Evolutionary conservation across 768 basidiomycete genomes (phyloP).

Genomic region (Lactarius trivialis): DNA sequence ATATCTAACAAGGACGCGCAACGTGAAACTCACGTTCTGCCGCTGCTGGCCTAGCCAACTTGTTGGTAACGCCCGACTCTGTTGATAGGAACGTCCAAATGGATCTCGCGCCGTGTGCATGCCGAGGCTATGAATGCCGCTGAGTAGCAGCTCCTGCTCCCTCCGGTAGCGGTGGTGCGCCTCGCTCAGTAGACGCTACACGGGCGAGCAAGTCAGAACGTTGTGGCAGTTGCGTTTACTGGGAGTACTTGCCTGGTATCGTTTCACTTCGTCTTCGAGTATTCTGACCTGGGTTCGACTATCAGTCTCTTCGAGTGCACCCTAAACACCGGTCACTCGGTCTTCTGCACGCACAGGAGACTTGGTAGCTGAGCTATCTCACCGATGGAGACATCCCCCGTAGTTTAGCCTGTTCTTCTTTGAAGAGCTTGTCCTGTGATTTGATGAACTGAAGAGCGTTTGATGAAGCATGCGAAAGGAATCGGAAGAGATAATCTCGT

Average conservation of each 20-base stretch:
- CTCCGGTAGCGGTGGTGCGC: slow-evolving; percentile 21
- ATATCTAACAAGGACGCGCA: not conserved
- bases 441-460: slow-evolving; percentile 68
- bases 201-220: not conserved
- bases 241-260: slow-evolving; percentile 7
- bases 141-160: slow-evolving; percentile 23
- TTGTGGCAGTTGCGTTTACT: slow-evolving; percentile 24
- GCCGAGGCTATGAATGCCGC: slow-evolving; percentile 17
- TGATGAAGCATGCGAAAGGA: not conserved
- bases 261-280: slow-evolving; percentile 48
- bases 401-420: slow-evolving; percentile 66
- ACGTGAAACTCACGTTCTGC: slow-evolving; percentile 16
- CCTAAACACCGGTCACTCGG: slow-evolving; percentile 29
- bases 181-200: slow-evolving; percentile 19
- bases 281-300: slow-evolving; percentile 57
- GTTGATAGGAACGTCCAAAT: slow-evolving; percentile 15
- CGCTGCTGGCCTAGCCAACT: slow-evolving; percentile 25
- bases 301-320: slow-evolving; percentile 68
- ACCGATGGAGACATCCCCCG: slow-evolving; percentile 41
- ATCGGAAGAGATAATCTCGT: slow-evolving; percentile 17
- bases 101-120: slow-evolving; percentile 19
- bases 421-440: slow-evolving; percentile 83
- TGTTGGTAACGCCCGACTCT: slow-evolving; percentile 5
- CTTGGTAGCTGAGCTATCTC: slow-evolving; percentile 21
- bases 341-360: not conserved